Base-by-base conservation (phyloP, 495 filamentous ascomycete genomes). In the Bathelium albidoporum region DNA sequence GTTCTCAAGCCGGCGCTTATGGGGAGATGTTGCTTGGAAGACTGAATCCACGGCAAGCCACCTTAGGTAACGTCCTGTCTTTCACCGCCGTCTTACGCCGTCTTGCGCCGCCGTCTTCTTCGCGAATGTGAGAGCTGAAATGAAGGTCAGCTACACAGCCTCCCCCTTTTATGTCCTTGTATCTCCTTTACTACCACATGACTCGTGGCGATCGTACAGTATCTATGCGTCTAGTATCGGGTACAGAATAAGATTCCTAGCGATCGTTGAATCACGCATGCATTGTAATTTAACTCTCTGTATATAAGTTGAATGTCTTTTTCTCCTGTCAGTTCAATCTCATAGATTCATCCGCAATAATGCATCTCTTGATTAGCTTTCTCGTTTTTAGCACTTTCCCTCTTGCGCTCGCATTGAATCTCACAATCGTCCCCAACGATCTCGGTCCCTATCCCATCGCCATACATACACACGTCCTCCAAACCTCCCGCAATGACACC, bases 391-490 rank as follows among this genome's bases (percentile, higher is more conserved):
- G 49, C 49, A 29, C 29, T 24, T 55, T 16, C 29, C 49, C 49
- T 55, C 49, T 55, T 26, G 49, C 4, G 4, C 49, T 55, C 49
- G 49, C 49, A 3, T 55, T 24, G 49, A 55, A 55, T 55, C 49
- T 55, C 16, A 55, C 49, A 55, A 55, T 24, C 49, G 16, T 55
- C 2, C 4, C 49, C 24, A 24, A 55, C 49, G 49, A 55, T 26
- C 49, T 55, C 24, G 49, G 49, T 55, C 49, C 49, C 24, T 55
- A 55, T 55, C 49, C 49, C 2, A 55, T 55, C 20, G 26, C 49
- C 49, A 55, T 55, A 55, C 1, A n/a, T 28, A 55, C 49, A 55
- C 49, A 55, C 49, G 49, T 55, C 49, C 49, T 55, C 49, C 49
- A 55, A 55, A 55, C 49, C 22, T 55, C 49, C 49, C 49, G 49